Evolutionary conservation across 2,329 filamentous ascomycete genomes (phyloP), one percentile per base, ranked within the genome.

Genomic region (Alternaria incomplexa): DNA sequence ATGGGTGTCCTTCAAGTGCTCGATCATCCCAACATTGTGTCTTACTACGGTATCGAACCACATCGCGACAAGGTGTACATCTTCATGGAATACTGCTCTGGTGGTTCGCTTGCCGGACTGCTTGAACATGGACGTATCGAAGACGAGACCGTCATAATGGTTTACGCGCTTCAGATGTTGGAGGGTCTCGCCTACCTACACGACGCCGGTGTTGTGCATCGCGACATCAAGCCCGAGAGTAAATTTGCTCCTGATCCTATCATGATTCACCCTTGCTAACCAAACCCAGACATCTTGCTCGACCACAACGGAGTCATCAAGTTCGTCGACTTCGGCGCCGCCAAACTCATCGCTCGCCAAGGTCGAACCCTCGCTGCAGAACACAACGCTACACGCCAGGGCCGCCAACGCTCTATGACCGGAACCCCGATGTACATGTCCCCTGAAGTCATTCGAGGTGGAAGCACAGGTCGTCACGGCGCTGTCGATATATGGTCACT

Each of bases 401-500:
- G 75, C 22, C 79, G 81, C 28, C 94, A 97, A 80, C 91, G 93
- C 77, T 96, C 92, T 36, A 97, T 98, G 90, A 97, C 94, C 20
- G 96, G 96, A 71, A 99, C 96, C 11, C 96, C 96, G 3, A 99
- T 99, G 96, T 99, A 99, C 85, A 99, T 99, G 96, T 98, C 96
- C 7, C 96, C 96, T 6, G 96, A 99, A 83, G 93, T 97, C 44
- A 98, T 99, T 83, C 96, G 94, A 75, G 96, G 96, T 60, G 90
- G 77, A 84, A 89, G 74, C 22, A 77, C 78, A 6, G 91, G 92
- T 58, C 91, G 92, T 68, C 90, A 93, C 62, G 95, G 94, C 43
- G 90, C 94, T 4, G 93, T 96, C 47, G 95, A 99, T 77, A 90
- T 98, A 65, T 99, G 95, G 95, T 97, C 94, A 3, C 86, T 99